Base-by-base conservation (phyloP, 306 rosid species). In the Vigna trinervia region DNA sequence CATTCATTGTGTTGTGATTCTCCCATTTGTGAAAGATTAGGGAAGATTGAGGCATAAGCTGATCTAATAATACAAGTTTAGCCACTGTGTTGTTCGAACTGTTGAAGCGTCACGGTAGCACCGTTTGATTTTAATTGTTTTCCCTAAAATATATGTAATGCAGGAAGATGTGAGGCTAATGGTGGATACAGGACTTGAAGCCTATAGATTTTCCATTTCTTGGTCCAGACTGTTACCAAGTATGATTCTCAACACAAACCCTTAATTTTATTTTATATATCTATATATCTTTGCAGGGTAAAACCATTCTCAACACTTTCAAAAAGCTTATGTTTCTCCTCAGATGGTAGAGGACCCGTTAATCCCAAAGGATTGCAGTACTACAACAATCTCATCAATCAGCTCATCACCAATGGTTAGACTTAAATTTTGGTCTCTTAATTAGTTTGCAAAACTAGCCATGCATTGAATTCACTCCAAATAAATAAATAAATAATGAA, bases 141-240 rank as follows among this genome's bases (percentile, higher is more conserved):
- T 20, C 60, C 36, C 6, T 0, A 5, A 28, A 13, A 12, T 19
- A 38, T 38, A 32, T 46, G 19, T 43, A 12, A 72, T 88, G 83
- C 85, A 91, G 98, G 96, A 89, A 88, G 97, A 93, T 86, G 97
- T 88, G 69, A 78, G 47, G 39, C 90, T 91, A 47, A 91, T 91
- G 98, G 97, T 50, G 43, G 87, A 91, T 63, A 84, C 81, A 11
- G 97, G 98, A 39, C 80, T 91, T 56, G 96, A 91, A 3, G 97
- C 88, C 5, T 90, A 88, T 43, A 88, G 96, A 87, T 91, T 93
- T 83, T 93, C 98, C 68, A 91, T 91, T 79, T 91, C 98, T 28
- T 91, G 97, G 96, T 91, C 97, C 0, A 88, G 98, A 81, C 82
- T 93, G 20, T 83, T 91, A 54, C 96, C 97, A 79, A 87, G 97